Base-by-base conservation (phyloP, 768 basidiomycete species). In the Dacryopinax primogenitus region DNA sequence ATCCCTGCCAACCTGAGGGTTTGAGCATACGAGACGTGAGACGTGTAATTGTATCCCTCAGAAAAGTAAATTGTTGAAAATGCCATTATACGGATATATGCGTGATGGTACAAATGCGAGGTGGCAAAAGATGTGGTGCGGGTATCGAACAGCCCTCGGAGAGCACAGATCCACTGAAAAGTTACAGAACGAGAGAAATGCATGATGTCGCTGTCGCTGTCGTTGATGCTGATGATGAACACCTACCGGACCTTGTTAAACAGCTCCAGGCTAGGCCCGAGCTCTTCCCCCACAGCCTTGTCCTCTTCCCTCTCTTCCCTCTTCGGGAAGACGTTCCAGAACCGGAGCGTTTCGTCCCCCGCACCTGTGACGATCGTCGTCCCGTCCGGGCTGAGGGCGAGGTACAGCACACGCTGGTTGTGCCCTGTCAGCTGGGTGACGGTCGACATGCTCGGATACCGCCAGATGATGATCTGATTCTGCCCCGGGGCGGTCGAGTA, bases 331-430 rank as follows among this genome's bases (percentile, higher is more conserved):
- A 92, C 93, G 74, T 92, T 95, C 95, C 95, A 98, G 76, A 98
- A 98, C 68, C 93, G 77, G 63, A 99, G 77, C 2, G 95, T 99
- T 77, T 98, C 95, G 74, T 99, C 95, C 0, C 95, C 95, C 0
- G 95, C 95, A 16, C 95, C 95, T 0, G 94, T 98, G 30, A 97
- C 96, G 68, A 98, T 97, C 0, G 94, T 98, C 77, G 95, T 92
- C 18, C 94, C 93, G 70, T 96, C 94, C 0, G 94, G 94, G 71
- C 87, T 90, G 90, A 94, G 93, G 1, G 94, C 94, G n/a, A 97
- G 85, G 74, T 95, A 95, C 33, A 97, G 79, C 18, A 99, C 95
- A 58, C 95, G 89, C 73, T 89, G 90, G 0, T 92, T 91, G 73
- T 99, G 95, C 7, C 95, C 95, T 0, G 91, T 90, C 7, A 99